Evolutionary conservation across 1,284 basidiomycete genomes (phyloP), one percentile per base, ranked within the genome.

Genomic region (Lentinula novae-zelandiae): DNA sequence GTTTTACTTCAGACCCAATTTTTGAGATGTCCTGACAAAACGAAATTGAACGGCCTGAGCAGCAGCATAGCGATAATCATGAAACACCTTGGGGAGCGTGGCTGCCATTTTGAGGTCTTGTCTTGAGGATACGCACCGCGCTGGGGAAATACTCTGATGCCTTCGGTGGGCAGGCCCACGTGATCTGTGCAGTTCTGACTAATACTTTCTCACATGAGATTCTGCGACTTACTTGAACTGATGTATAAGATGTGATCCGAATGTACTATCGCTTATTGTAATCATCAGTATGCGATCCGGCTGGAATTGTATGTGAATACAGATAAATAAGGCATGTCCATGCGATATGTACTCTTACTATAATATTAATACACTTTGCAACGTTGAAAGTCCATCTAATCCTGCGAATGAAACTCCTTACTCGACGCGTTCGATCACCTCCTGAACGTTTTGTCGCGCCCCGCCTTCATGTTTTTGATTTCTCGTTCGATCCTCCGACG

Each of bases 1-100:
- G 87, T 81, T 95, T 96, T 74, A 98, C 86, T 74, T 95, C 93
- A 74, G 82, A 80, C 69, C 90, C 91, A 72, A 95, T 83, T 79
- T 82, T 92, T 66, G 90, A 90, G 70, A 96, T 85, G 64, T 95
- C 92, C 77, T 80, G 93, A 65, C 95, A 87, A 85, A 68, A 83
- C 3, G 2, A 46, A 15, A 13, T 8, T 34, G 34, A 44, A 10
- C 13, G 54, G 33, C 42, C 0, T 3, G 17, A 20, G 13, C 9
- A 3, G n/a, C n/a, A 15, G 10, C 13, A 34, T n/a, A 6, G 12
- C 20, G 20, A 33, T n/a, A 46, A 17, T 8, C 27, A 9, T 22
- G 15, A 46, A 34, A 27, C 31, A 56, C 54, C 54, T 56, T 56
- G 39, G 54, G 54, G 40, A 56, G 54, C 42, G 54, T 83, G 61